Base-by-base conservation (phyloP, 495 filamentous ascomycete species). In the Cryomyces antarcticus region DNA sequence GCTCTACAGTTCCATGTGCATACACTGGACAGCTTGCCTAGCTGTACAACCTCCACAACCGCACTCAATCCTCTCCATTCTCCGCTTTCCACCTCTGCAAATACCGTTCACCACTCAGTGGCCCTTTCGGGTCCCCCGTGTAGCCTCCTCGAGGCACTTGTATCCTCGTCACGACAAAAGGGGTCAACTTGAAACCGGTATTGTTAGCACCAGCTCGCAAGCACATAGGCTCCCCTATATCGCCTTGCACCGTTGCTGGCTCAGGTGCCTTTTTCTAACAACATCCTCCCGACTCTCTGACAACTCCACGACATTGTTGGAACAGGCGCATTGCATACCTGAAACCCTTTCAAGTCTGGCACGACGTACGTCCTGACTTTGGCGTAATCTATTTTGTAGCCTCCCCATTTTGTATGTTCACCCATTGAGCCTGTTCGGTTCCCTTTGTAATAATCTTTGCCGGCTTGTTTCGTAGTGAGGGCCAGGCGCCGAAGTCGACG, bases 401-500 rank as follows among this genome's bases (percentile, higher is more conserved):
- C 75, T 57, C 88, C 87, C 60, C 77, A 71, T 57, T 82, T 83
- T 13, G 82, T 86, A 61, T 93, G 88, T 30, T 65, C 58, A 48
- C 89, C 89, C 75, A 88, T 82, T 33, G 77, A 72, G 9, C 92
- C 92, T 0, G 82, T 74, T 24, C 88, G 69, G 46, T 74, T 95
- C 56, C 92, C 92, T 67, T 96, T 96, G 73, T 96, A 96, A 72
- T 77, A 97, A 40, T 83, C 89, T 58, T 86, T 84, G 57, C 79
- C 80, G 63, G 82, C 76, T 58, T 82, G 74, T 64, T 97, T 97
- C 47, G 89, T 96, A 4, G 81, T 94, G 43, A 97, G 68, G 13
- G 67, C 64, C 37, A 82, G 64, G 41, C 78, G 76, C 54, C 80
- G 75, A 42, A 83, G 51, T 39, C 69, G 68, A 57, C 67, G 66